Evolutionary conservation across 2,329 filamentous ascomycete species (phyloP), one percentile per base, ranked within the genome.

Genomic region (Colletotrichum magnum): DNA sequence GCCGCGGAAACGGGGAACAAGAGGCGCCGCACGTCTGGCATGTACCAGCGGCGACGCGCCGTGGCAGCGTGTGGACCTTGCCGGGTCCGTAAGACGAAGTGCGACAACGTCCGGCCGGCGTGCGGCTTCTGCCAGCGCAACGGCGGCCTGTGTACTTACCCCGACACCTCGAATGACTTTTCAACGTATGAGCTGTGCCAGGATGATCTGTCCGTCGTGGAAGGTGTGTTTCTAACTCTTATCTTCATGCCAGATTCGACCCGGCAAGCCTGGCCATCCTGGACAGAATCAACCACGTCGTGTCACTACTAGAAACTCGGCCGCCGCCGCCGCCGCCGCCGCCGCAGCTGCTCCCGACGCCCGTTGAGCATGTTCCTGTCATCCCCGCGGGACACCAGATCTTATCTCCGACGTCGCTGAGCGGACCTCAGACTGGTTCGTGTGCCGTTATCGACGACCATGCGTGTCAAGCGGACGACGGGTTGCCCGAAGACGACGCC

Each of bases 81-180:
- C 72, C 77, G 79, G 2, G 75, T 75, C 5, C 71, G 79, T 10
- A 79, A 79, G 69, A 81, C 78, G 24, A 81, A 81, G 59, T 81
- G 79, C 70, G 79, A 81, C 64, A 81, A 81, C 62, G 74, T 75
- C 7, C 76, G 77, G 48, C 79, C 79, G 3, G 75, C 75, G 0
- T 81, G 79, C 64, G 79, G 79, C 9, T 81, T 79, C 50, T 81
- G 79, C 66, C 72, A 74, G 16, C 76, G 75, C 15, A 71, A 78
- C 36, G 75, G 74, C 21, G 79, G 78, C 12, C 70, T 74, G 10
- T 81, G 79, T 70, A 77, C 75, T 5, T 81, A 79, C n/a, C 74
- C 76, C 15, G 72, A 70, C 26, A 64, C 71, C 0, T 73, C 74
- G 16, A 75, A 73, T 18, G 75, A 77, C 24, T 74, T 75, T 58